Conservation (phyloP, 306 rosid genomes). For the Corylus heterophylla region DNA sequence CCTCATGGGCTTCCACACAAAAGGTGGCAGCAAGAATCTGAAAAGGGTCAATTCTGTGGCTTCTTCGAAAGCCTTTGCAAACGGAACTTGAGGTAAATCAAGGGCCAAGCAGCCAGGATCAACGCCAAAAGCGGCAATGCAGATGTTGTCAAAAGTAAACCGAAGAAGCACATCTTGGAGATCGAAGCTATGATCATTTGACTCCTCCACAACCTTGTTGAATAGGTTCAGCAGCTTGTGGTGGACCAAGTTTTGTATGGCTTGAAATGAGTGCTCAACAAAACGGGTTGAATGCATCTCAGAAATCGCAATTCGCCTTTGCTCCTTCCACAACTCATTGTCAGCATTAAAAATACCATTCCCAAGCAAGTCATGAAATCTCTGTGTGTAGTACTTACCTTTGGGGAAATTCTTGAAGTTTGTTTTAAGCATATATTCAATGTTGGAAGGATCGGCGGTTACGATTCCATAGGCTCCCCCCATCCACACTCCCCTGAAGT, state of each 20-base stretch:
- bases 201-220: conserved; percentile 14
- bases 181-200: conserved; percentile 26
- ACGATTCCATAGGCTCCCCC: conserved; percentile 36
- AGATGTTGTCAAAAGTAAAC: conserved; percentile 49
- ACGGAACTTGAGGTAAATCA: conserved; percentile 16
- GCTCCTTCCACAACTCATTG: conserved; percentile 39
- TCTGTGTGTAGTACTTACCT: conserved; percentile 35
- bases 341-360: conserved; percentile 52
- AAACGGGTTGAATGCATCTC: conserved; percentile 43
- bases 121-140: conserved; percentile 40
- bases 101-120: conserved; percentile 44
- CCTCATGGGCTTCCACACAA: conserved; percentile 13
- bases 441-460: conserved; percentile 38
- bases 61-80: conserved; percentile 24
- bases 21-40: conserved; percentile 7
- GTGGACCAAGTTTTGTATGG: conserved; percentile 39
- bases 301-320: conserved; percentile 32
- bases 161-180: conserved; percentile 50
- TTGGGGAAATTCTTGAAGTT: conserved; percentile 50
- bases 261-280: conserved; percentile 15
- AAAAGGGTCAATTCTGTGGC: conserved; percentile 9
- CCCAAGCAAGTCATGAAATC: conserved; percentile 45
- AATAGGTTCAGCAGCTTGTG: conserved; percentile 32
- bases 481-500: conserved; percentile 40
- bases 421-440: conserved; percentile 47